Base-by-base conservation (phyloP, 2,329 filamentous ascomycete species). In the Alternaria ventricosa region DNA sequence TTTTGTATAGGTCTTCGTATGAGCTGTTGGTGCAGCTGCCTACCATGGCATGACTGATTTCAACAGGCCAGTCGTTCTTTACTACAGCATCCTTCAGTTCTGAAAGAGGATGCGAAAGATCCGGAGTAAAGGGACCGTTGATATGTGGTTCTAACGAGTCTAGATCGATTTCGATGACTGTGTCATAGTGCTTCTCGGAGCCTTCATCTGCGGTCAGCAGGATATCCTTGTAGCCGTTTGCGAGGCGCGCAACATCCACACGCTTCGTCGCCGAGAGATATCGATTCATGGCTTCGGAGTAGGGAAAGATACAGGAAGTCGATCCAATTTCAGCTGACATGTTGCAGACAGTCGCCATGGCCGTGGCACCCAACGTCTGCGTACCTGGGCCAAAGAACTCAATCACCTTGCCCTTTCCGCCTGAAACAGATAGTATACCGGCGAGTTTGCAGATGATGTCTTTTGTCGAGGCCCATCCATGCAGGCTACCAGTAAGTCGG, bases 381-480 rank as follows among this genome's bases (percentile, higher is more conserved):
- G 72, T 71, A 3, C 78, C 79, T 0, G 78, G 77, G 1, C 79
- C 78, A 30, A 79, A 80, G 57, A 78, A 81, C 55, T 81, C 78
- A 7, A 81, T 70, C 11, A 80, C 68, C 44, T 74, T 77, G 2
- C 77, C 79, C 44, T 78, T 81, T 5, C 78, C 78, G 0, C 79
- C 77, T 2, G 73, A 74, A 0, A 81, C 78, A 0, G 77, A 74
- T 2, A 80, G 22, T 1, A 80, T 75, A 0, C 79, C 79, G 0
- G 79, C 75, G 2, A 81, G 69, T 57, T 79, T 79, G 61, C 74
- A 78, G 25, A 81, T 81, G 15, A 81, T 78, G 20, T 81, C 79
- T 30, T 80, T 79, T 3, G 73, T 73, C 0, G 73, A 75, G 23
- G 75, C 70, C 77, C 78, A 80, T 13, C 76, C 75, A 15, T 61